Evolutionary conservation across 2,329 filamentous ascomycete genomes (phyloP).

Genomic region (Paramyrothecium roridum): DNA sequence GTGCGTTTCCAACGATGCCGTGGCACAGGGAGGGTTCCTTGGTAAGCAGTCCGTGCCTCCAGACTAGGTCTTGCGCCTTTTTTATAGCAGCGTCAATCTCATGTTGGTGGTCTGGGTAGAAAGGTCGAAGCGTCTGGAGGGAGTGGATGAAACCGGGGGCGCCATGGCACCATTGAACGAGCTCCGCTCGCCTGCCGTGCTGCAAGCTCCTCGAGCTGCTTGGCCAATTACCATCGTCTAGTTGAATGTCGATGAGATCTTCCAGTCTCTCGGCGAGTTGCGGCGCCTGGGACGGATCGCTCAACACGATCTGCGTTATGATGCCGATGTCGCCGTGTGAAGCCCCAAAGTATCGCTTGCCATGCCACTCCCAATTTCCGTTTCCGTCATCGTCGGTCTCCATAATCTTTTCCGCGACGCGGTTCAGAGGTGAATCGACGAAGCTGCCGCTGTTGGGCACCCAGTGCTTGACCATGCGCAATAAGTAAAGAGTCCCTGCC

Average conservation of each 20-base stretch:
- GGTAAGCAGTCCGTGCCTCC: slow-evolving; percentile 55
- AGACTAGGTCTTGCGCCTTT: slow-evolving; percentile 49
- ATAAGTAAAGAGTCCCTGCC: slow-evolving; percentile 65
- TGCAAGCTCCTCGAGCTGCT: slow-evolving; percentile 41
- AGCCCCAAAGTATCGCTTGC: slow-evolving; percentile 61
- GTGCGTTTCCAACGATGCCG: slow-evolving; percentile 61
- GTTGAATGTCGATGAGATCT: slow-evolving; percentile 57
- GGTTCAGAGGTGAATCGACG: slow-evolving; percentile 50
- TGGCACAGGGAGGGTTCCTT: slow-evolving; percentile 67
- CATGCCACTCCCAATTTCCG: slow-evolving; percentile 60
- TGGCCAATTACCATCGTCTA: slow-evolving; percentile 61
- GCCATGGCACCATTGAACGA: slow-evolving; percentile 67
- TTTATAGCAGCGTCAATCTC: slow-evolving; percentile 51
- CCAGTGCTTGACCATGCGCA: slow-evolving; percentile 59
- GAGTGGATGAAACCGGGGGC: slow-evolving; percentile 61
- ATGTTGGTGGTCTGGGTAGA: slow-evolving; percentile 51
- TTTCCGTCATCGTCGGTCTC: slow-evolving; percentile 37
- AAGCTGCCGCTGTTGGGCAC: slow-evolving; percentile 47
- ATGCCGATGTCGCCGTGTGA: slow-evolving; percentile 68
- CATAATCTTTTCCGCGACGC: slow-evolving; percentile 59
- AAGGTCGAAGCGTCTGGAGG: slow-evolving; percentile 50
- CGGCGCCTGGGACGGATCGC: slow-evolving; percentile 50
- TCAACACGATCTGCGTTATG: slow-evolving; percentile 64
- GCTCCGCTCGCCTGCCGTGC: slow-evolving; percentile 36
- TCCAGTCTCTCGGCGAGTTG: slow-evolving; percentile 51